Evolutionary conservation across 148 eudicot genomes (phyloP).

Genomic region (Camellia granthamiana): DNA sequence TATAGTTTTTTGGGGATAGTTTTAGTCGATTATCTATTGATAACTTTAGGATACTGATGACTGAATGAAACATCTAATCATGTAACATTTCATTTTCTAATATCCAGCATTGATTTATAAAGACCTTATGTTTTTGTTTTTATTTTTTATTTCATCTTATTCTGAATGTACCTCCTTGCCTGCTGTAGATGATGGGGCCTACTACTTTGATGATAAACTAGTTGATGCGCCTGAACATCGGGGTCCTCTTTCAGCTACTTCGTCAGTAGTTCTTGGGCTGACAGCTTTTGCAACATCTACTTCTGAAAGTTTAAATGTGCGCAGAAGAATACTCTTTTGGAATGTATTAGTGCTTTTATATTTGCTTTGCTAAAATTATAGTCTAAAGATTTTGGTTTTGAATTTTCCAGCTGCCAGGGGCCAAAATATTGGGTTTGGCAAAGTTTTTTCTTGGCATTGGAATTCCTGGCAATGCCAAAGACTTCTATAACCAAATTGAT

Average conservation of each 20-base stretch:
- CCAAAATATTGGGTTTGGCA: slow-evolving; percentile 84
- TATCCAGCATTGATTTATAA: not conserved
- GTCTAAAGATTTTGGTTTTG: slow-evolving; percentile 12
- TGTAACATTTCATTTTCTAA: not conserved
- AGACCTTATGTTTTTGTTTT: not conserved
- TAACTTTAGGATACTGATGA: too few relatives aligned
- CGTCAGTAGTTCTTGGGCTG: slow-evolving; percentile 77
- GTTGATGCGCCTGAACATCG: slow-evolving; percentile 60
- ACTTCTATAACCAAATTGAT: slow-evolving; percentile 81
- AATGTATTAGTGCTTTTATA: not conserved
- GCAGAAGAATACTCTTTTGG: slow-evolving; percentile 15
- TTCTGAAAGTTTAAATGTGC: slow-evolving; percentile 69
- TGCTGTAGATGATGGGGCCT: slow-evolving; percentile 79
- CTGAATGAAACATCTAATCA: not conserved
- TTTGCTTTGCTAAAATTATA: slow-evolving; percentile 11
- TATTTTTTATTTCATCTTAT: not conserved
- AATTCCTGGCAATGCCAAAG: slow-evolving; percentile 69
- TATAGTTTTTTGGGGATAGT: too few relatives aligned
- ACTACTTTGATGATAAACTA: slow-evolving; percentile 83
- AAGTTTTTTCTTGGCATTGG: slow-evolving; percentile 86
- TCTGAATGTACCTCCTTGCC: not conserved
- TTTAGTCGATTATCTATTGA: too few relatives aligned
- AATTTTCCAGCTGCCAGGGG: slow-evolving; percentile 69
- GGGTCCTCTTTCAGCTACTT: slow-evolving; percentile 77
- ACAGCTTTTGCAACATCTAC: slow-evolving; percentile 69